Conservation (phyloP, 78 protist species). For the Chrysochromulina tobinii region DNA sequence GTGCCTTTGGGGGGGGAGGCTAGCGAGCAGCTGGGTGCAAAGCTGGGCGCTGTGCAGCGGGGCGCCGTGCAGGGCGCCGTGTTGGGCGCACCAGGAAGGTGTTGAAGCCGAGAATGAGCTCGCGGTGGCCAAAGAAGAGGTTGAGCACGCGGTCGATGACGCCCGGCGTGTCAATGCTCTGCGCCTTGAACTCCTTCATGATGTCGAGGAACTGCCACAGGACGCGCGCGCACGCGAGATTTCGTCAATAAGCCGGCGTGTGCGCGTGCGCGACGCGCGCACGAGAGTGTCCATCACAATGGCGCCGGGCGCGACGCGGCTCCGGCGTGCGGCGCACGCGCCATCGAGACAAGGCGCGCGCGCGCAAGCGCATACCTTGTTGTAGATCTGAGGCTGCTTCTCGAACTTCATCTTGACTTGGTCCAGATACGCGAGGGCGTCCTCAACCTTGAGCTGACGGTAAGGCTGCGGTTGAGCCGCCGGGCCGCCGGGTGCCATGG, state of each 20-base stretch:
- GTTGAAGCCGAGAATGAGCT: conserved; percentile 88
- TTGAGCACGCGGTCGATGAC: conserved; percentile 82
- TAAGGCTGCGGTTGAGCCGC: background rate
- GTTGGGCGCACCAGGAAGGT: conserved; percentile 91
- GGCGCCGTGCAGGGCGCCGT: no score
- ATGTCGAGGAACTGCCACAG: conserved; percentile 78
- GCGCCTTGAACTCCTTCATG: conserved; percentile 92
- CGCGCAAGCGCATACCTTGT: conserved; percentile 28
- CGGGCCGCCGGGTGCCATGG: background rate
- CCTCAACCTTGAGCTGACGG: conserved; percentile 73
- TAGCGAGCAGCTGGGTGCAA: no score
- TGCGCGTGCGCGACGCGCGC: no score
- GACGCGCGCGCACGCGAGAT: no score
- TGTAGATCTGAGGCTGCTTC: conserved; percentile 80
- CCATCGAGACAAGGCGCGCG: no score
- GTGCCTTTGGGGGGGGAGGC: no score
- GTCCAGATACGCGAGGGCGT: conserved; percentile 82
- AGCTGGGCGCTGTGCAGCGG: no score
- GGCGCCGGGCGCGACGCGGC: no score
- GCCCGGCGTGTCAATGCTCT: conserved; percentile 87
- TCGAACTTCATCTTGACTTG: conserved; percentile 85
- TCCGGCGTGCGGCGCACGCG: no score
- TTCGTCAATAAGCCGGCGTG: no score
- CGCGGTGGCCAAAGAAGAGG: conserved; percentile 82
- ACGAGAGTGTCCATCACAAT: no score